Percentiles rank a stretch among this genome's conserved stretches.
Conservation (phyloP, 768 basidiomycete genomes). For the Mycena polygramma region DNA sequence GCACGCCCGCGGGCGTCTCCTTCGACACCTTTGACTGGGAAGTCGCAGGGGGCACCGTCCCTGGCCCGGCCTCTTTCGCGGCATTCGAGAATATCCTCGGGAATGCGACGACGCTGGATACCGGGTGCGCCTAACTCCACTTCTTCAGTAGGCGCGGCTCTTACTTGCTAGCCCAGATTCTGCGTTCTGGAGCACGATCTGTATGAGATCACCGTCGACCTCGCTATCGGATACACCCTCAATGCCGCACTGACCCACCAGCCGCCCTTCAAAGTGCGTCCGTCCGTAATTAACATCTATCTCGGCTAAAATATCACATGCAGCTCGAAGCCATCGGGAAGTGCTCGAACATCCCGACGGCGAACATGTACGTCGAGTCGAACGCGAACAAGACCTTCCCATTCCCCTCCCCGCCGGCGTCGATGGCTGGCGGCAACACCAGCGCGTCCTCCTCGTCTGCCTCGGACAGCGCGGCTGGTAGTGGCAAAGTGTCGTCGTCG, state of each 20-base stretch:
- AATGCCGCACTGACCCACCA: constrained; percentile 77
- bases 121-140: constrained; percentile 59
- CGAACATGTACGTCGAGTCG: constrained; percentile 88
- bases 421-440: constrained; percentile 38
- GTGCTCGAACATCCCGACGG: constrained; percentile 74
- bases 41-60: constrained; percentile 82
- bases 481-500: constrained; percentile 50
- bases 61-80: constrained; percentile 72
- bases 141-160: not conserved
- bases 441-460: constrained; percentile 41
- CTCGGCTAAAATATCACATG: constrained; percentile 14
- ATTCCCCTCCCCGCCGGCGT: constrained; percentile 54
- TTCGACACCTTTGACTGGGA: constrained; percentile 75
- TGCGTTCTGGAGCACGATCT: constrained; percentile 93
- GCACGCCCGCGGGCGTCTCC: constrained; percentile 15
- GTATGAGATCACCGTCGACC: constrained; percentile 86
- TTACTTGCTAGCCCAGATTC: constrained; percentile 62
- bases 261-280: constrained; percentile 73
- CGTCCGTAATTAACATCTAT: not conserved
- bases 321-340: constrained; percentile 82
- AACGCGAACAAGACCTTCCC: constrained; percentile 80
- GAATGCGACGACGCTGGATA: constrained; percentile 71
- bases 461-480: constrained; percentile 46
- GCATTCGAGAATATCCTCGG: constrained; percentile 82
- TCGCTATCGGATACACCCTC: constrained; percentile 90